Evolutionary conservation across 306 rosid genomes (phyloP), one percentile per base, ranked within the genome.

Genomic region (Comarum palustre): DNA sequence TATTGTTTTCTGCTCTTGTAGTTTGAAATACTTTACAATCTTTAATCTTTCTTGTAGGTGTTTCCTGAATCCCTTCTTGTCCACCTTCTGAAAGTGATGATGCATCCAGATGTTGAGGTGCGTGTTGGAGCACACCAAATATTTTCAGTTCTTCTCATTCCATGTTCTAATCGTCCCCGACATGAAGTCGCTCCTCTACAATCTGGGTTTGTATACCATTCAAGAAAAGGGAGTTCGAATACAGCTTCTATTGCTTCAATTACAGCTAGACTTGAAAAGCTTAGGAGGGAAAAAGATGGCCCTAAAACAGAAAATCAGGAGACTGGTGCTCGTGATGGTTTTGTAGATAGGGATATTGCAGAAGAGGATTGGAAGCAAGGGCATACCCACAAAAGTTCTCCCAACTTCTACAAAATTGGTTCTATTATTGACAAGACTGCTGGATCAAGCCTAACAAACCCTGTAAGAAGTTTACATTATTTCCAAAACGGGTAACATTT

Each of bases 91-190:
- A 89, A 87, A 85, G 96, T 83, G 72, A 95, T 91, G 99, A 79
- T 88, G 84, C 96, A 95, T 81, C 81, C 88, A 11, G 96, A 95
- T 77, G 75, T 73, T 22, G 97, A 95, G 68, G 91, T 90, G 46
- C 91, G 97, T 75, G 75, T 91, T 52, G 99, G 96, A 75, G 97
- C 96, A 63, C 99, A 95, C 82, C 97, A 87, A 64, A 84, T 91
- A 82, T 91, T 95, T 79, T 95, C 93, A 58, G 76, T 84, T 66
- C 96, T 95, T 81, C 88, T 91, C 69, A 75, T 86, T 76, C 96
- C 97, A 31, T 83, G 82, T 81, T 90, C 89, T 78, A 82, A 71
- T 81, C 83, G 77, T 36, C 83, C 87, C 22, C 73, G 48, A 11
- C 86, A 79, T 34, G 96, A 84, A 73, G 82, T 68, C 77, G 66